A percentile compares a stretch with the other conserved stretches of the same genome.
phyloP scores from a whole-genome alignment of 805 yeast genomes.

The Lipomyces mesembrius region DNA sequence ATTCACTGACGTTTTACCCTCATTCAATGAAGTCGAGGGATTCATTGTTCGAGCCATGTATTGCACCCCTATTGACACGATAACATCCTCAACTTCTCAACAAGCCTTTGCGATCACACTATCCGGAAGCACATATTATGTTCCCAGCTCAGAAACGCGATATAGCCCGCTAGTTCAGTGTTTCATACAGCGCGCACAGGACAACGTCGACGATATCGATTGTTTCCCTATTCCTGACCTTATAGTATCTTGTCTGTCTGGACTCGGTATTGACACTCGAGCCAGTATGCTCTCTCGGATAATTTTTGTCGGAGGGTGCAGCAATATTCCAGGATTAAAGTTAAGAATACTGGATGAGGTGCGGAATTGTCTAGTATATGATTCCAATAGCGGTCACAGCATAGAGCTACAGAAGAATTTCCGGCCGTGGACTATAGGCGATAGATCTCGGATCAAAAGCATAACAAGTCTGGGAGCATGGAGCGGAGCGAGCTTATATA shows the following conservation, averaged over 20 bases:
- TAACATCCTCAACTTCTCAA: conserved; percentile 4
- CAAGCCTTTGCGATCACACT: conserved; percentile 21
- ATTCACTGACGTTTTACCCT: conserved; percentile 5
- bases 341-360: conserved; percentile 20
- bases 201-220: conserved; percentile 22
- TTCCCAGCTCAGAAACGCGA: conserved; percentile 20
- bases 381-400: background rate
- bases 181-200: conserved; percentile 19
- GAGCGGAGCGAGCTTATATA: conserved; percentile 35
- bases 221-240: conserved; percentile 24
- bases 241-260: conserved; percentile 5
- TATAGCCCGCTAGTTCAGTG: conserved; percentile 13
- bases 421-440: background rate
- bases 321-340: conserved; percentile 28
- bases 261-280: conserved; percentile 20
- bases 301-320: conserved; percentile 23
- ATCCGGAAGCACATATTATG: conserved; percentile 11
- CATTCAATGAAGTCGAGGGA: conserved; percentile 27
- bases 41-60: conserved; percentile 24
- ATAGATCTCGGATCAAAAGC: conserved; percentile 2
- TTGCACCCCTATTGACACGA: conserved; percentile 1
- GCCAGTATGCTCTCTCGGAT: conserved; percentile 17
- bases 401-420: background rate
- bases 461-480: conserved; percentile 32
- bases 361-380: background rate